Base-by-base conservation (phyloP, 768 basidiomycete species). In the Boletellus ananas region DNA sequence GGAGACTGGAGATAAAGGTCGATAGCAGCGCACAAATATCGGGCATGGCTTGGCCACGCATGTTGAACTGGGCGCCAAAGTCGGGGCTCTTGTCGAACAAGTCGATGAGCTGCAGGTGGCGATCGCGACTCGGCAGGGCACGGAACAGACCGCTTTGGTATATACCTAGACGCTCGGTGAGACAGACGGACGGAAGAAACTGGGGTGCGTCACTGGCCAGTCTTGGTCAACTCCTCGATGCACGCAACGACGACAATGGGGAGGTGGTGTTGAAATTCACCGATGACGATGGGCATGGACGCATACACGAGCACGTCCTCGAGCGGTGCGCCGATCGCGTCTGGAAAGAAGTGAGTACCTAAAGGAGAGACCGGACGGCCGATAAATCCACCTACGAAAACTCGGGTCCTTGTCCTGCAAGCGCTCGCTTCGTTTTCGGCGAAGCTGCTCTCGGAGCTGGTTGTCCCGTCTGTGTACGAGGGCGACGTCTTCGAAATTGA, bases 221-320 rank as follows among this genome's bases (percentile, higher is more conserved):
- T 75, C 18, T 74, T 71, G 47, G 75, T 75, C 31, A 79, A 57
- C 55, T 79, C 74, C 38, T 79, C 77, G 21, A 78, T 51, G 47
- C 72, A 75, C 0, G 72, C 64, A 3, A 71, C 66, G 34, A 71
- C 71, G 3, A 74, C 70, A 20, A 67, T 50, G 6, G 74, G 74
- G 1, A 76, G 53, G 49, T 71, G 49, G 38, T 76, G 70, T 36
- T 66, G 65, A 33, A 66, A 68, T 16, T 73, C 73, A 4, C 67
- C 69, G 3, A 75, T 56, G 25, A 65, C 51, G 16, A 72, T 65
- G 13, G 61, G 49, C 4, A 65, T 57, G 16, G 72, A 67, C 2
- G 70, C 68, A 29, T 64, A 61, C 13, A 66, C 47, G 8, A 72
- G 49, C 6, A 69, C 62, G 16, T 72, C 65, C 14, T 65, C 60